phyloP scores from a whole-genome alignment of 2,329 filamentous ascomycete species.

The Aspergillus amoenus region DNA sequence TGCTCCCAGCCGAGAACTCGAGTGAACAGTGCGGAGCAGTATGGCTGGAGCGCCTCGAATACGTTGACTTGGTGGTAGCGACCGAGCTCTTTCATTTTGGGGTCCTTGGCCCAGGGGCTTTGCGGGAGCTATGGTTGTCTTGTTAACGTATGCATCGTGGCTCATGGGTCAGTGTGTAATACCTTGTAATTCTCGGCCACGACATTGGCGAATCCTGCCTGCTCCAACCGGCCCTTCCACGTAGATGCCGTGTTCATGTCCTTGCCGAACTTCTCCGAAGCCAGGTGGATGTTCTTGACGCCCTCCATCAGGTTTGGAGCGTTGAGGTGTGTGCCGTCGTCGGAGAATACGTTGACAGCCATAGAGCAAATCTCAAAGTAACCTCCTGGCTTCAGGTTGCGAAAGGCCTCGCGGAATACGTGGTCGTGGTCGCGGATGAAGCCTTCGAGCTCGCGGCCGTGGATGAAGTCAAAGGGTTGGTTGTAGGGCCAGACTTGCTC shows the following conservation, averaged over 20 bases:
- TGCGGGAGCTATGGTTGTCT: slow-evolving; percentile 43
- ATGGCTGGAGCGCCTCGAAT: slow-evolving; percentile 35
- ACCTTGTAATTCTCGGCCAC: slow-evolving; percentile 48
- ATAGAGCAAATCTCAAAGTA: slow-evolving; percentile 57
- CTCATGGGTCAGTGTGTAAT: not conserved
- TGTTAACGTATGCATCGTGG: not conserved
- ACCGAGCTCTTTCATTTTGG: slow-evolving; percentile 54
- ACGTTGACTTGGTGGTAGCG: slow-evolving; percentile 36
- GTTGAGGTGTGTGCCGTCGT: slow-evolving; percentile 30
- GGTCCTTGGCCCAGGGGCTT: slow-evolving; percentile 54
- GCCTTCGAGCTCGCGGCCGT: slow-evolving; percentile 33
- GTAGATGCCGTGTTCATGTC: slow-evolving; percentile 30
- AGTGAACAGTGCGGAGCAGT: slow-evolving; percentile 40
- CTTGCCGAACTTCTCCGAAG: slow-evolving; percentile 34
- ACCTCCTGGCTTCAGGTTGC: slow-evolving; percentile 27
- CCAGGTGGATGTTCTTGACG: slow-evolving; percentile 29
- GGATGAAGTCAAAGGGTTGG: slow-evolving; percentile 32
- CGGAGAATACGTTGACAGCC: slow-evolving; percentile 88
- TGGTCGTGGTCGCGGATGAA: slow-evolving; percentile 27
- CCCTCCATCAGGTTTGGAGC: slow-evolving; percentile 25
- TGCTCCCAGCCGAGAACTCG: slow-evolving; percentile 38
- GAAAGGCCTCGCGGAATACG: slow-evolving; percentile 27
- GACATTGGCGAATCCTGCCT: slow-evolving; percentile 56
- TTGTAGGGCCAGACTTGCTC: slow-evolving; percentile 31
- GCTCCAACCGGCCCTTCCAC: slow-evolving; percentile 46